phyloP scores from a whole-genome alignment of 768 basidiomycete species.

The Phallus indusiatus region DNA sequence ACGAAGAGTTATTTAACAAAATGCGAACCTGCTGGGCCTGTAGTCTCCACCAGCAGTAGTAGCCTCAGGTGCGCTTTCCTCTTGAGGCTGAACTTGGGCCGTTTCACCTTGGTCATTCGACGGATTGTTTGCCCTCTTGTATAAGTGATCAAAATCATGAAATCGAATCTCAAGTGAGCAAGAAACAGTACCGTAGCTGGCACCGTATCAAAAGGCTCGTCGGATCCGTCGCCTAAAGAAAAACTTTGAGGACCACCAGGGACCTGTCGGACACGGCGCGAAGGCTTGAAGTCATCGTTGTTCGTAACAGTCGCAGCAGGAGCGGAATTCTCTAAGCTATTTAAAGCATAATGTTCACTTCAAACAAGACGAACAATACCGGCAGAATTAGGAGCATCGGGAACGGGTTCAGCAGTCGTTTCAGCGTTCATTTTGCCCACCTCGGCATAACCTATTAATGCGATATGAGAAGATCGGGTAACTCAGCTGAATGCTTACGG shows the following conservation, averaged over 20 bases:
- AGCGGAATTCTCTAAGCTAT: conserved; percentile 4
- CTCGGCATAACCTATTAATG: conserved; percentile 11
- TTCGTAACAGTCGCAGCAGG: conserved; percentile 6
- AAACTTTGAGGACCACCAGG: conserved; percentile 41
- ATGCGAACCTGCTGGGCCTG: conserved; percentile 43
- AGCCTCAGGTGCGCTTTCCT: conserved; percentile 16
- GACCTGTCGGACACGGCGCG: conserved; percentile 45
- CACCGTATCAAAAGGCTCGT: conserved; percentile 42
- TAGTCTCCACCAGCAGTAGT: conserved; percentile 24
- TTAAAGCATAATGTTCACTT: conserved; percentile 8
- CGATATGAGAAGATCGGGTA: not conserved
- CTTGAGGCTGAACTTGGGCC: conserved; percentile 10
- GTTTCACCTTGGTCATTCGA: not conserved
- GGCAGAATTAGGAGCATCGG: conserved; percentile 1
- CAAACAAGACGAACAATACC: not conserved
- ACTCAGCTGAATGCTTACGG: conserved; percentile 32
- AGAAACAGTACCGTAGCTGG: conserved; percentile 45
- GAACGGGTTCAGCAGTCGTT: conserved; percentile 12
- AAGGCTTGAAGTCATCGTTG: conserved; percentile 37
- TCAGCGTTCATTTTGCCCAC: conserved; percentile 14
- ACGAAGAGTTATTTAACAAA: not conserved
- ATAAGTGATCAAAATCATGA: not conserved
- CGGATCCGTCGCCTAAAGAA: conserved; percentile 32
- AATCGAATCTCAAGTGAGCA: conserved; percentile 3
- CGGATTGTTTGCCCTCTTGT: not conserved